phyloP scores from a whole-genome alignment of 495 filamentous ascomycete species.

The Apiosordaria backusii region DNA sequence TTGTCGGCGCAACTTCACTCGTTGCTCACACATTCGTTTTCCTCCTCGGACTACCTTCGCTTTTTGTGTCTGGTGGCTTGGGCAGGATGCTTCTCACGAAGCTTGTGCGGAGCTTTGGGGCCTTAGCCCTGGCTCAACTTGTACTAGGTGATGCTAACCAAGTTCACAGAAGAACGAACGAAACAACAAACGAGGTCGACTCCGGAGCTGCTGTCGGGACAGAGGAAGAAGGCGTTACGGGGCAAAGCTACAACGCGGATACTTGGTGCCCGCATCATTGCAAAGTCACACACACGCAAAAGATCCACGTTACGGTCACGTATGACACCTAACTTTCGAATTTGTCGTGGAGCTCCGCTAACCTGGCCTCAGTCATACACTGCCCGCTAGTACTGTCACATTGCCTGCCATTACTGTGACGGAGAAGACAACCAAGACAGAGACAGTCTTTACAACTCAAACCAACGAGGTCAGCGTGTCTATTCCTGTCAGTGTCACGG shows the following conservation, averaged over 20 bases:
- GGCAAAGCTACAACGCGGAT: neutral
- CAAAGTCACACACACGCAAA: neutral
- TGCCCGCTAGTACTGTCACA: slow-evolving; percentile 6
- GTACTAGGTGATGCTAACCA: slow-evolving; percentile 17
- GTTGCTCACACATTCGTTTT: slow-evolving; percentile 27
- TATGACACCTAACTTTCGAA: neutral
- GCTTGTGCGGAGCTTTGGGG: slow-evolving; percentile 26
- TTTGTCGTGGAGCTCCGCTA: neutral
- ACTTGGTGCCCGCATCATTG: neutral
- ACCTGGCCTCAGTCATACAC: neutral
- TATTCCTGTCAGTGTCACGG: slow-evolving; percentile 15
- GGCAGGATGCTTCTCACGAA: slow-evolving; percentile 29
- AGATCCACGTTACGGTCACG: neutral
- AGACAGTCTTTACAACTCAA: slow-evolving; percentile 14
- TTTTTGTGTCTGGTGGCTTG: slow-evolving; percentile 16
- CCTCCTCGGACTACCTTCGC: slow-evolving; percentile 11
- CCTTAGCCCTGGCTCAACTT: slow-evolving; percentile 25
- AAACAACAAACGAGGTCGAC: slow-evolving; percentile 6
- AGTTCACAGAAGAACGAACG: slow-evolving; percentile 17
- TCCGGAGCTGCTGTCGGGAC: neutral
- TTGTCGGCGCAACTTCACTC: slow-evolving; percentile 23
- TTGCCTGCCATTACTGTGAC: slow-evolving; percentile 7
- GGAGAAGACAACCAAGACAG: slow-evolving; percentile 7
- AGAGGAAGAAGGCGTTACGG: neutral
- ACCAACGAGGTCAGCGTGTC: slow-evolving; percentile 13